Percentiles rank a stretch among this genome's conserved stretches.
These are phyloP conservation scores for Collybia sordida DNA, from an alignment of 768 basidiomycete genomes.

Conservation along the genomic window DNA sequence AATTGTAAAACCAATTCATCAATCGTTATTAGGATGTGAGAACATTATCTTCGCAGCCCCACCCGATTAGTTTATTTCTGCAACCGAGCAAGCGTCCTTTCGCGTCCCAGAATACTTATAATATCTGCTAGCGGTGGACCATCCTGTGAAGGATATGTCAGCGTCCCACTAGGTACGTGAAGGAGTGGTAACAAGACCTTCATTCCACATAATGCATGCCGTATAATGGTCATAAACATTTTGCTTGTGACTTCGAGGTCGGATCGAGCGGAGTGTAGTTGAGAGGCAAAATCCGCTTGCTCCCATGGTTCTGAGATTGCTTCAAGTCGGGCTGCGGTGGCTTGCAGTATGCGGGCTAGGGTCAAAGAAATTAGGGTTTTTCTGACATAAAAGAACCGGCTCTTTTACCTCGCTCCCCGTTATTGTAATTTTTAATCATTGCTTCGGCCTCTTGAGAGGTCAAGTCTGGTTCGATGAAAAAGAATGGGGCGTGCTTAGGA, in stretches of 20 bases:
- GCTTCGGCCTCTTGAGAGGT: conserved; percentile 49
- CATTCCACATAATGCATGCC: conserved; percentile 80
- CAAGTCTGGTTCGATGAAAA: conserved; percentile 74
- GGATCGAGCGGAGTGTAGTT: conserved; percentile 46
- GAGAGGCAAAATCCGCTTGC: conserved; percentile 27
- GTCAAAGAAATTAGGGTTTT: conserved; percentile 1
- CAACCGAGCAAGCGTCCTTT: conserved; percentile 39
- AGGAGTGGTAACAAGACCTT: conserved; percentile 55
- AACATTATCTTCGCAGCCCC: background rate
- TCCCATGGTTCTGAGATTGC: conserved; percentile 37
- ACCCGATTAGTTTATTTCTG: conserved; percentile 5
- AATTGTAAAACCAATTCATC: background rate
- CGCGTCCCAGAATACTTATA: conserved; percentile 40
- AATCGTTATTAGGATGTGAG: conserved; percentile 8
- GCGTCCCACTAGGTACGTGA: background rate
- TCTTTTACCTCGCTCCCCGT: conserved; percentile 45
- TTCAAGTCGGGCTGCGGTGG: conserved; percentile 28
- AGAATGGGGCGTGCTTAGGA: conserved; percentile 64
- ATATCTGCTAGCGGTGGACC: conserved; percentile 48
- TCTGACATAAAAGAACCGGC: background rate
- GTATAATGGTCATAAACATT: conserved; percentile 66
- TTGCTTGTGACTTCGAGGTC: conserved; percentile 41
- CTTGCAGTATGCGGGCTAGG: conserved; percentile 31
- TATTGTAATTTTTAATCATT: conserved; percentile 46
- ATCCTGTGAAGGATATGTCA: conserved; percentile 30